Conservation (phyloP, 148 eudicot genomes). For the Fagopyrum homotropicum region DNA sequence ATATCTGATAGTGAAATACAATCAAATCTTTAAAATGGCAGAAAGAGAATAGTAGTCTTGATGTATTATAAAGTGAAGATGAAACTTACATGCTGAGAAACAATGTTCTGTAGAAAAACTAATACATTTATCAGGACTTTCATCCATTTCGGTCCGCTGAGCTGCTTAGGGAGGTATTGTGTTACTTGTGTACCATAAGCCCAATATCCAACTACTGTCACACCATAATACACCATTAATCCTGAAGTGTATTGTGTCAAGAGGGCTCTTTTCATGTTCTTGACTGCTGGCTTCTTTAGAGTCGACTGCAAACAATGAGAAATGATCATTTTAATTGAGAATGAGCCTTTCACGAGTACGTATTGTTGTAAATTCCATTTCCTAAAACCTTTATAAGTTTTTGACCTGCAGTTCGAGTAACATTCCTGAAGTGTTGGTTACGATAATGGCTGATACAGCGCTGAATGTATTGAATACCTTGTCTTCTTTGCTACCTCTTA, state of each 20-base stretch:
- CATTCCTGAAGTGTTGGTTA: constrained; percentile 53
- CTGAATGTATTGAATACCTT: constrained; percentile 45
- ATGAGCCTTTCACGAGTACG: background rate
- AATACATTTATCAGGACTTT: constrained; percentile 24
- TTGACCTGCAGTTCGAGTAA: constrained; percentile 54
- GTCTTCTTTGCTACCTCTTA: constrained; percentile 33
- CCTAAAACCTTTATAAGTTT: background rate
- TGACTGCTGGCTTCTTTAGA: constrained; percentile 21
- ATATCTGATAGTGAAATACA: constrained; percentile 15
- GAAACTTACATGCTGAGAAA: constrained; percentile 28
- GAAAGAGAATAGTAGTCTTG: no score
- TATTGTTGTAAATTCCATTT: background rate
- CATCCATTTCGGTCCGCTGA: constrained; percentile 28
- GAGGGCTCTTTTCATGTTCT: constrained; percentile 31
- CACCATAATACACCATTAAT: constrained; percentile 19
- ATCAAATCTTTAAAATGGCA: background rate
- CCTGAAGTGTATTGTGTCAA: constrained; percentile 19
- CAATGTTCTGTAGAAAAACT: constrained; percentile 18
- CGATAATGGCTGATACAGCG: constrained; percentile 51
- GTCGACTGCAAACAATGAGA: constrained; percentile 21
- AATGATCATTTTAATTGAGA: background rate
- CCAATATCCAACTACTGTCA: constrained; percentile 29
- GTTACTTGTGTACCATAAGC: constrained; percentile 27
- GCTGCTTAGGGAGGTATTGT: constrained; percentile 24
- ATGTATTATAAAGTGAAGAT: background rate